phyloP scores from a whole-genome alignment of 2,329 filamentous ascomycete species.

The Pseudogymnoascus sp. region DNA sequence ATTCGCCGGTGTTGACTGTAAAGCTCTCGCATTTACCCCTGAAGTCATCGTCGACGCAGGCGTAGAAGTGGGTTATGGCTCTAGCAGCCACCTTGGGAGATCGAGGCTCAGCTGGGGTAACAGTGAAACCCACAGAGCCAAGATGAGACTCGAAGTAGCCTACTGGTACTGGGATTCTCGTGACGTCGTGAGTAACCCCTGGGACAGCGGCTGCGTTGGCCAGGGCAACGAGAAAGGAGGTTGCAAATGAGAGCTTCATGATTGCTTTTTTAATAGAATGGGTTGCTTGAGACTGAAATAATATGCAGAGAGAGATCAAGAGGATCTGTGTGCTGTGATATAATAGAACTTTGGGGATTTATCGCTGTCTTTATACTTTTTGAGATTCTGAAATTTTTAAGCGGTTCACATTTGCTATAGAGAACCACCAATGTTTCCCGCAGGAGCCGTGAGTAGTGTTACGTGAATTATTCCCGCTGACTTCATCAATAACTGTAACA shows the following conservation, averaged over 20 bases:
- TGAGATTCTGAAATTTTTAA: background rate
- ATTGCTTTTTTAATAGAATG: background rate
- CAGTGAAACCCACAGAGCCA: background rate
- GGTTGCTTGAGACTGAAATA: background rate
- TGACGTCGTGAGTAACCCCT: background rate
- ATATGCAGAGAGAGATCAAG: background rate
- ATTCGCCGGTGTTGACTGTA: background rate
- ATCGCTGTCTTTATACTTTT: background rate
- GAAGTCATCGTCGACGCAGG: background rate
- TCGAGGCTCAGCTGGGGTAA: background rate
- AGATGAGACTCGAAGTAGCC: background rate
- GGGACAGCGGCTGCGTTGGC: background rate
- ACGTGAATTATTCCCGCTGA: background rate
- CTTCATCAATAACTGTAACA: background rate
- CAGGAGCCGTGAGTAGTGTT: background rate
- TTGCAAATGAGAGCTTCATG: background rate
- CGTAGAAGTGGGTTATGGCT: background rate
- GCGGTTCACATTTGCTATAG: background rate
- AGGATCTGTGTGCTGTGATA: background rate
- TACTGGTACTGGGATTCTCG: background rate
- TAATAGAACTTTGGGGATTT: background rate
- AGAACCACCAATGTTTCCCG: background rate
- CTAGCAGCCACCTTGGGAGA: background rate
- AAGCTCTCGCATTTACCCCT: background rate
- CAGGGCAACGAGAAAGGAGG: background rate